Base-by-base conservation (phyloP, 2,329 filamentous ascomycete genomes). In the Fusarium sp. region DNA sequence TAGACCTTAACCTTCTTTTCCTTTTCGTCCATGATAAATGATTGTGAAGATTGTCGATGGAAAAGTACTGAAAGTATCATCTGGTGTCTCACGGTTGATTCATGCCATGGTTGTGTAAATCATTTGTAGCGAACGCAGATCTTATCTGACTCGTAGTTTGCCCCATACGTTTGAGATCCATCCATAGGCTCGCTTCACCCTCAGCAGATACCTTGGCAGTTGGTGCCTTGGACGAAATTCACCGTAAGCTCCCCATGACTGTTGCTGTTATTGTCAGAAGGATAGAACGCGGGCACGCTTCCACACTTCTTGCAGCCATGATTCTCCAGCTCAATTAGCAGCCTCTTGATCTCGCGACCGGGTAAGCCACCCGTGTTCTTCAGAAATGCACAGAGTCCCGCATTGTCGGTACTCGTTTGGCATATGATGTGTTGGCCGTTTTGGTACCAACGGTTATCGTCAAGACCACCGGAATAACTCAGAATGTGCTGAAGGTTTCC, bases 191-290 rank as follows among this genome's bases (percentile, higher is more conserved):
- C 23, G 23, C 23, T 23, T 23, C 4, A 23, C 23, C 23, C 23
- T 23, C 4, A 23, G 23, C 23, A 55, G 2, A 55, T 13, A 1
- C n/a, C 39, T 16, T 55, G 52, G 16, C 52, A 55, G 0, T 44
- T 55, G 0, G 39, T 28, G 12, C 23, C 44, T 3, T 28, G 31
- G 52, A 44, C 39, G 8, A 43, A 55, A 9, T 55, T 23, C 1
- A 36, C 12, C 12, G 52, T 44, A 1, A 55, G 6, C 15, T 57
- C 34, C 50, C 69, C 60, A 51, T 67, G 28, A 61, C 59, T 12
- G 18, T 27, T 18, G 23, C 16, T n/a, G 16, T 37, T 34, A 13
- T 55, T 55, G 11, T 46, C 28, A 10, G 23, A 7, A 0, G 40
- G 30, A 11, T 23, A 46, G 52, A 55, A 55, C 16, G 23, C 52